Percentiles rank a stretch among this genome's conserved stretches.
These are phyloP conservation scores for Alternaria arbusti DNA, from an alignment of 2,329 filamentous ascomycete species.

Conservation along the genomic window DNA sequence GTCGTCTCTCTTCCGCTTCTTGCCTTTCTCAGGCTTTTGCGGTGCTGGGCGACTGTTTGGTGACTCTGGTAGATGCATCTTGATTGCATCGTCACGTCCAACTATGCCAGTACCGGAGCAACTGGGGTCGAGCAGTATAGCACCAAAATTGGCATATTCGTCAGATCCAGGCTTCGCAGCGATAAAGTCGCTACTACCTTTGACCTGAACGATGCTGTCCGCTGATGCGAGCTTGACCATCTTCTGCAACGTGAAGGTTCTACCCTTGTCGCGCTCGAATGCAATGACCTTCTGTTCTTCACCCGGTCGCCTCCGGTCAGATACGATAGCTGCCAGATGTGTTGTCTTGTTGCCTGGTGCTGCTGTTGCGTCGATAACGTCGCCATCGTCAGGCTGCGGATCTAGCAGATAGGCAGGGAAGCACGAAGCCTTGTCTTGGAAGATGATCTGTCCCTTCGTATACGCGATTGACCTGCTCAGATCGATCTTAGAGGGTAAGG, in stretches of 20 bases:
- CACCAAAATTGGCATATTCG: constrained; percentile 73
- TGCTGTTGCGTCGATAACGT: constrained; percentile 90
- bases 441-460: constrained; percentile 75
- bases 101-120: constrained; percentile 97
- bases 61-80: constrained; percentile 59
- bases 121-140: constrained; percentile 87
- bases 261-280: constrained; percentile 75
- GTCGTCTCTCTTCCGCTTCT: constrained; percentile 41
- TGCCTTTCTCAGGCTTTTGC: constrained; percentile 27
- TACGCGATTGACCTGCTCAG: constrained; percentile 78
- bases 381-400: constrained; percentile 68
- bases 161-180: constrained; percentile 70
- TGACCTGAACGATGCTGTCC: constrained; percentile 68
- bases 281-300: constrained; percentile 67
- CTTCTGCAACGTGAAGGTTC: constrained; percentile 78
- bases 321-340: constrained; percentile 79
- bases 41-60: constrained; percentile 27
- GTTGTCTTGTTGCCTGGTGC: constrained; percentile 98
- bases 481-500: constrained; percentile 74
- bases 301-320: constrained; percentile 46
- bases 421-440: constrained; percentile 97
- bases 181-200: constrained; percentile 81
- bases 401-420: constrained; percentile 91
- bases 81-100: constrained; percentile 80
- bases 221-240: constrained; percentile 85